Conservation (phyloP, 2,329 filamentous ascomycete species). For the Aphanocladium album region DNA sequence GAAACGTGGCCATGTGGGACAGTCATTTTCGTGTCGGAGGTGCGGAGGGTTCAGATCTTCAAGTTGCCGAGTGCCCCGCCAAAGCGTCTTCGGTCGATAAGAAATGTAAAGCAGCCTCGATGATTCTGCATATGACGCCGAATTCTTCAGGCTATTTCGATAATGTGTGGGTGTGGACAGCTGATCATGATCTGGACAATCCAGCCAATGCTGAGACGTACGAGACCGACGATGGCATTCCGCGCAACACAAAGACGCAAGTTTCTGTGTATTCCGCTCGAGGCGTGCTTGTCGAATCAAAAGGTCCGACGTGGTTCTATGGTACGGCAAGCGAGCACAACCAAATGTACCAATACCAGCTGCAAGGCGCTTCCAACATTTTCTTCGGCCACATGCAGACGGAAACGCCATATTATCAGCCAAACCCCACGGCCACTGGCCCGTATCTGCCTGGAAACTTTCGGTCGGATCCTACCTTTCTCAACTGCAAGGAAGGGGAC, state of each 20-base stretch:
- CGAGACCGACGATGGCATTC: slow-evolving; percentile 12
- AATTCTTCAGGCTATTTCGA: slow-evolving; percentile 44
- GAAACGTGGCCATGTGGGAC: slow-evolving; percentile 30
- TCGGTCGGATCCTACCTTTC: no score
- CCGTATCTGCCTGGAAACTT: no score
- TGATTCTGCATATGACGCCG: slow-evolving; percentile 42
- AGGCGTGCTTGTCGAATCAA: slow-evolving; percentile 29
- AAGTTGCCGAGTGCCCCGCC: slow-evolving; percentile 53
- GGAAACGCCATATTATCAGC: no score
- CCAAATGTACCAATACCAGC: slow-evolving; percentile 47
- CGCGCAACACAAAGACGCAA: slow-evolving; percentile 4
- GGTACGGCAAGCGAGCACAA: slow-evolving; percentile 48
- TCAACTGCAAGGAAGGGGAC: no score
- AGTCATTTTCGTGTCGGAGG: slow-evolving; percentile 56
- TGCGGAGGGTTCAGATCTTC: slow-evolving; percentile 59
- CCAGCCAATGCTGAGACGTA: no score
- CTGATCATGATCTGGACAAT: slow-evolving; percentile 54
- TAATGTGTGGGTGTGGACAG: slow-evolving; percentile 61
- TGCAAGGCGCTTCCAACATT: slow-evolving; percentile 42
- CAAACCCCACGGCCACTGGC: no score
- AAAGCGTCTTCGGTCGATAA: slow-evolving; percentile 39
- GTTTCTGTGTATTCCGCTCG: slow-evolving; percentile 32
- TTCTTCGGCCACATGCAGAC: slow-evolving; percentile 35
- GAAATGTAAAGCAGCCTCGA: slow-evolving; percentile 55
- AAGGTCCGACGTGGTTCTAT: slow-evolving; percentile 38